These are phyloP conservation scores for Prunus campanulata DNA, from an alignment of 306 rosid genomes.

Conservation along the genomic window DNA sequence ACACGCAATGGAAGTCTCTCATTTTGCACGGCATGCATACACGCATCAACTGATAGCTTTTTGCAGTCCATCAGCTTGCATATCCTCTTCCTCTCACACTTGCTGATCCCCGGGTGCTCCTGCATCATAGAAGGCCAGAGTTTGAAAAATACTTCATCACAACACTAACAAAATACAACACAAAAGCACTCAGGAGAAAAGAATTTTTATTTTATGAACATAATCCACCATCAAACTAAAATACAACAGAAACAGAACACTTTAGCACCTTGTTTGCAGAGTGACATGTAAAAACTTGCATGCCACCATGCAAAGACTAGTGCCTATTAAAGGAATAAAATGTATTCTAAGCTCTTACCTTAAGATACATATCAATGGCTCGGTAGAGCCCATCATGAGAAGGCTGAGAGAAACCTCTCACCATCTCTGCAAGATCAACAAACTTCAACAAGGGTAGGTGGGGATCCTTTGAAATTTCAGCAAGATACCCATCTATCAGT, in stretches of 20 bases:
- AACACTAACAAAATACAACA: constrained; percentile 2
- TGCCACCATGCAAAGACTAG: neutral
- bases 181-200: neutral
- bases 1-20: constrained; percentile 95
- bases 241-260: neutral
- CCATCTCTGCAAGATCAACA: constrained; percentile 74
- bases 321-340: neutral
- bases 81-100: constrained; percentile 81
- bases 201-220: neutral
- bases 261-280: neutral
- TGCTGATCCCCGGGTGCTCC: constrained; percentile 85
- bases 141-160: constrained; percentile 3
- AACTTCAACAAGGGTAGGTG: constrained; percentile 59
- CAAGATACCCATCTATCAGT: constrained; percentile 78
- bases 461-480: constrained; percentile 84
- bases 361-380: constrained; percentile 91
- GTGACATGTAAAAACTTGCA: constrained; percentile 8
- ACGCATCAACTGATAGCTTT: constrained; percentile 83
- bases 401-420: constrained; percentile 64
- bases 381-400: constrained; percentile 85
- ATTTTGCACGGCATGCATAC: constrained; percentile 89
- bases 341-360: constrained; percentile 48
- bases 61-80: constrained; percentile 96
- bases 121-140: constrained; percentile 30
- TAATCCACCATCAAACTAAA: neutral